phyloP scores from a whole-genome alignment of 1,284 basidiomycete species.

The Golubevia pallescens region DNA sequence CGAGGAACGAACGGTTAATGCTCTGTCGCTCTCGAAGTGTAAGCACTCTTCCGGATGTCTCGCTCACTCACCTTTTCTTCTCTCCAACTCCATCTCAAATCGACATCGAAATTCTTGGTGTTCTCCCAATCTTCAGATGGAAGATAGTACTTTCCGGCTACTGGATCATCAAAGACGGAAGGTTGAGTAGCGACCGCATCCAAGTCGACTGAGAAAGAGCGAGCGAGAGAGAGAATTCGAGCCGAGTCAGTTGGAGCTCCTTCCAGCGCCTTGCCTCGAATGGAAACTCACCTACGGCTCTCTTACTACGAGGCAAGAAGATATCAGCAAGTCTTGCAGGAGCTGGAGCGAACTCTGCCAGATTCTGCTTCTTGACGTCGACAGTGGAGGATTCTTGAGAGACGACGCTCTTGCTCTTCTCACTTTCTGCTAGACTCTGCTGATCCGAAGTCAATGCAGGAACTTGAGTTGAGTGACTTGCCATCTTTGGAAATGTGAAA shows the following conservation, averaged over 20 bases:
- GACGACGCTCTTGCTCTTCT: neutral
- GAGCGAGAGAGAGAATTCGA: too few relatives aligned
- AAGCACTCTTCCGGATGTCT: slow-evolving; percentile 47
- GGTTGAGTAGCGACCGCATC: slow-evolving; percentile 19
- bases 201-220: slow-evolving; percentile 3
- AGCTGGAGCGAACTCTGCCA: neutral
- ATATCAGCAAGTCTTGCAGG: neutral
- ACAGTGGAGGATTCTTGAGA: neutral
- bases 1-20: too few relatives aligned
- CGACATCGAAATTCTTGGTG: slow-evolving; percentile 72
- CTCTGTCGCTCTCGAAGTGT: slow-evolving; percentile 13
- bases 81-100: slow-evolving; percentile 73
- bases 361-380: neutral
- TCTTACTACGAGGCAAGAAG: neutral
- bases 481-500: neutral
- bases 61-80: slow-evolving; percentile 69
- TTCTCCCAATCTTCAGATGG: slow-evolving; percentile 73
- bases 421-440: neutral
- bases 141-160: slow-evolving; percentile 66
- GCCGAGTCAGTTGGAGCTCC: too few relatives aligned
- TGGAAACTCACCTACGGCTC: too few relatives aligned
- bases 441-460: too few relatives aligned
- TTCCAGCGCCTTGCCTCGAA: too few relatives aligned
- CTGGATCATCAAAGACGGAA: slow-evolving; percentile 17
- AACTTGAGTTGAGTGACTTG: neutral